A percentile compares a stretch with the other conserved stretches of the same genome.
phyloP scores from a whole-genome alignment of 768 basidiomycete genomes.

The Leccinum sublutescens region DNA sequence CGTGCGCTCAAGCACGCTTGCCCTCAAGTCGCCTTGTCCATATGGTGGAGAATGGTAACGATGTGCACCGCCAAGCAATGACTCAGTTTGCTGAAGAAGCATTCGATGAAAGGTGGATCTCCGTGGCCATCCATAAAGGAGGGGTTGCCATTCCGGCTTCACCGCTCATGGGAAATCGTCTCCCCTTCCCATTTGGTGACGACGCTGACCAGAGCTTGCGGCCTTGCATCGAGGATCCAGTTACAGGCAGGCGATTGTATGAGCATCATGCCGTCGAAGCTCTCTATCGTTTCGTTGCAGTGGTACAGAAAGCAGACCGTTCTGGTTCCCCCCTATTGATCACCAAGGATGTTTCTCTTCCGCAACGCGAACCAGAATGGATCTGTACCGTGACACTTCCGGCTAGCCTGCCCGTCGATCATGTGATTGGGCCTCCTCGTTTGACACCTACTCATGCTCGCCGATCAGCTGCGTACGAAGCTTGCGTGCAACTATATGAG shows the following conservation, averaged over 20 bases:
- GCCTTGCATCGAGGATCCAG: constrained; percentile 56
- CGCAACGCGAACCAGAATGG: constrained; percentile 27
- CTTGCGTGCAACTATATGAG: constrained; percentile 50
- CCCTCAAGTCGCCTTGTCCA: constrained; percentile 55
- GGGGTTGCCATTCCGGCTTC: constrained; percentile 43
- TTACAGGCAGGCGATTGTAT: constrained; percentile 58
- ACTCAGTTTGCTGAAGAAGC: constrained; percentile 40
- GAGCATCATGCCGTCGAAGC: constrained; percentile 55
- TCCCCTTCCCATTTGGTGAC: constrained; percentile 49
- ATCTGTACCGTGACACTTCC: constrained; percentile 52
- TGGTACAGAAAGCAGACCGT: constrained; percentile 11
- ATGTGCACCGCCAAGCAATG: constrained; percentile 53
- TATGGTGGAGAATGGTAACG: constrained; percentile 60
- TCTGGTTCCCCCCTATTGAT: constrained; percentile 19
- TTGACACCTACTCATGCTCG: constrained; percentile 52
- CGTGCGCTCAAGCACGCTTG: constrained; percentile 47
- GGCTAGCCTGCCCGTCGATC: constrained; percentile 40
- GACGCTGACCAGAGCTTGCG: constrained; percentile 30
- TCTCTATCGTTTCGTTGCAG: constrained; percentile 50
- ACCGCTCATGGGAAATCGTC: constrained; percentile 38
- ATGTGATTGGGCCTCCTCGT: constrained; percentile 45
- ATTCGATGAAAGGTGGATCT: constrained; percentile 50
- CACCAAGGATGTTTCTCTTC: constrained; percentile 23
- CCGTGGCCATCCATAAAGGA: constrained; percentile 38
- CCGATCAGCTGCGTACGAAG: constrained; percentile 55